A percentile compares a stretch with the other conserved stretches of the same genome.
These are phyloP conservation scores for Oxyria digyna DNA, from an alignment of 148 eudicot genomes.

Conservation along the genomic window DNA sequence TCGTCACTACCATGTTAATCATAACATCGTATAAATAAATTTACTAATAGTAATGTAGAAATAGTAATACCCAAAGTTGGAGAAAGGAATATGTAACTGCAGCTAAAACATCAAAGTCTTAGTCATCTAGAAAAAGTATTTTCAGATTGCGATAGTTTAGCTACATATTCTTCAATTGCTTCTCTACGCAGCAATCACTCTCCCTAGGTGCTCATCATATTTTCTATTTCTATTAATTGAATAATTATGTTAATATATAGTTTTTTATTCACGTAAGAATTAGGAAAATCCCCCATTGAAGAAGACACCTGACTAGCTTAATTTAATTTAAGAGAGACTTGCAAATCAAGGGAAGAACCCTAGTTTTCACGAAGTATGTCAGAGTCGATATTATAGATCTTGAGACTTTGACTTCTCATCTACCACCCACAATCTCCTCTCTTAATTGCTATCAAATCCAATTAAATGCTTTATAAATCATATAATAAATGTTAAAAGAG, in stretches of 20 bases:
- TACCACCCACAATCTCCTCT: background rate
- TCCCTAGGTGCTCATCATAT: background rate
- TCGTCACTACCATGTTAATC: too few relatives aligned
- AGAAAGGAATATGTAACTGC: background rate
- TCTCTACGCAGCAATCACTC: background rate
- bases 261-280: background rate
- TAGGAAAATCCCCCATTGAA: background rate
- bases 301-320: background rate
- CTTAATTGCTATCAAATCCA: background rate
- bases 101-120: background rate
- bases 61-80: background rate
- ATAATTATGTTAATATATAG: background rate
- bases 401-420: background rate
- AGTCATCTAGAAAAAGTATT: background rate
- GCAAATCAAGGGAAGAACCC: constrained; percentile 2
- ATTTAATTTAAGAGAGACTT: background rate
- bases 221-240: background rate
- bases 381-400: background rate
- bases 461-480: background rate
- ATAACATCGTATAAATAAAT: background rate
- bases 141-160: background rate
- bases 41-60: background rate
- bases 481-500: background rate
- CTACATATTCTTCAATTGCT: background rate
- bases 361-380: background rate